Base-by-base conservation (phyloP, 2,329 filamentous ascomycete species). In the Mollisiaceae sp. region DNA sequence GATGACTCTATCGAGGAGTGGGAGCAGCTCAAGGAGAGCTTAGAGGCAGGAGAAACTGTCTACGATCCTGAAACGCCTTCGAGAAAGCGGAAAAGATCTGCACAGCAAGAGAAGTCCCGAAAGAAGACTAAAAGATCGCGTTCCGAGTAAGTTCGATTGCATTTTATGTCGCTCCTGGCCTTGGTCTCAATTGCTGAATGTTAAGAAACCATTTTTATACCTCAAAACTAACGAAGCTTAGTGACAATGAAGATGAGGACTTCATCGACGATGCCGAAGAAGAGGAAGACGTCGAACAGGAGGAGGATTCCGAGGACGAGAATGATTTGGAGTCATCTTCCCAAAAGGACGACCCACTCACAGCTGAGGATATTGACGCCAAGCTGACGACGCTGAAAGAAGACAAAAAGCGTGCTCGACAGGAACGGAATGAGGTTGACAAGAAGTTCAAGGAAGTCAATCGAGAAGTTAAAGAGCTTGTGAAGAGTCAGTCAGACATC, bases 1-100 rank as follows among this genome's bases (percentile, higher is more conserved):
- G 79, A 80, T 14, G 77, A 82, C 5, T 73, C 80, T 6, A 65
- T 83, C 14, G 82, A 85, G 15, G 67, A 73, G 1, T 86, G 82
- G 79, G 80, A 84, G 39, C 70, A 70, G 0, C 68, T 82, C 1
- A 66, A 78, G 41, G 75, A 78, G 2, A 68, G 78, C 2, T 6
- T 80, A 1, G 75, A 79, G 4, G 72, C 75, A 41, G 82, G 82
- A 3, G 74, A 82, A 60, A 77, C 70, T 1, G 80, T 82, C 1
- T 83, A 77, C 66, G 76, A 78, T 2, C 71, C 76, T 6, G 65
- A 71, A 20, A 71, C 71, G 9, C 66, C 65, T 1, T 70, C 68
- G 4, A 79, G 74, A 54, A 84, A 85, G 71, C 80, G 80, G 18
- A 85, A 83, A 69, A 75, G 70, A 39, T 67, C 62, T 24, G 35